Conservation (phyloP, 805 yeast species). For the Saturnispora serradocipensis region DNA sequence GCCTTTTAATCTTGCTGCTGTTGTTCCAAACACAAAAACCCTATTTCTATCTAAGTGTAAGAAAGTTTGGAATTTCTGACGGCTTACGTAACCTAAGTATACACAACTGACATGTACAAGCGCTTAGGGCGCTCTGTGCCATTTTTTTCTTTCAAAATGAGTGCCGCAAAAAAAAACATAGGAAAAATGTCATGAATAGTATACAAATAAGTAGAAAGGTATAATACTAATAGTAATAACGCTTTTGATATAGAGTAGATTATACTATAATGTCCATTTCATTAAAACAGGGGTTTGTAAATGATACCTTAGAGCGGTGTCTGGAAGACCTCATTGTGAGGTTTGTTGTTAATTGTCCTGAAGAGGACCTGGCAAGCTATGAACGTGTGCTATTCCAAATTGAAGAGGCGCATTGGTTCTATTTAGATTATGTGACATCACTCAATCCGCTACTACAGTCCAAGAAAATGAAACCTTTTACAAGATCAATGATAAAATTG, state of each 20-base stretch:
- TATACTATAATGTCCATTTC: slow-evolving; percentile 26
- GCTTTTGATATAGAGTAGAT: not conserved
- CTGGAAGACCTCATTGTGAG: slow-evolving; percentile 83
- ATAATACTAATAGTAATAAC: not conserved
- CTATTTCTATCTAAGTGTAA: no score
- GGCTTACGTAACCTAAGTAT: not conserved
- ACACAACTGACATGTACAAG: not conserved
- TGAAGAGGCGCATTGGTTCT: slow-evolving; percentile 98
- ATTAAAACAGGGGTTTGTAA: slow-evolving; percentile 38
- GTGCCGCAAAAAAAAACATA: not conserved
- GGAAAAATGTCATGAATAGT: not conserved
- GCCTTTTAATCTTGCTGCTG: no score
- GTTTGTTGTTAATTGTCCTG: slow-evolving; percentile 85
- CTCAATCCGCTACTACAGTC: slow-evolving; percentile 69
- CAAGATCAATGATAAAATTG: slow-evolving; percentile 53
- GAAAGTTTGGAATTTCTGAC: no score
- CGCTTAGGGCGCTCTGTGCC: not conserved
- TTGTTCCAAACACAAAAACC: no score
- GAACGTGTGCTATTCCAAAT: slow-evolving; percentile 85
- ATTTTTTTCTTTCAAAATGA: not conserved
- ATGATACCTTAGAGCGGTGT: slow-evolving; percentile 61
- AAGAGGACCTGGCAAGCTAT: slow-evolving; percentile 75
- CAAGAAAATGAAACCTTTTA: slow-evolving; percentile 68
- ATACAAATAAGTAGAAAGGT: not conserved
- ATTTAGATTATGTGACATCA: slow-evolving; percentile 70